Evolutionary conservation across 352 stramenopile species (phyloP), one percentile per base, ranked within the genome.

Genomic region (Phytophthora aleatoria): DNA sequence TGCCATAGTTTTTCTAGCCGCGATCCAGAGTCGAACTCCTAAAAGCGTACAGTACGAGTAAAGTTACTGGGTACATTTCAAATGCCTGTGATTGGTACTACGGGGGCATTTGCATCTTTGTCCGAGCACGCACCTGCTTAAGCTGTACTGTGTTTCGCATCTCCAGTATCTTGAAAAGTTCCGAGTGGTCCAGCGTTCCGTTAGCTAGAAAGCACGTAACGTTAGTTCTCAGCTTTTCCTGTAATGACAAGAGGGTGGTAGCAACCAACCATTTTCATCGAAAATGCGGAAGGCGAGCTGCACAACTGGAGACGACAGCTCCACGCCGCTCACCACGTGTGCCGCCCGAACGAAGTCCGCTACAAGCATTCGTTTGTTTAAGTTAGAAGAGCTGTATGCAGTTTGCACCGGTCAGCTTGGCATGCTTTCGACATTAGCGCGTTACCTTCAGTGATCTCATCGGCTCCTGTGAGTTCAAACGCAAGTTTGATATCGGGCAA

Each of bases 281-380:
- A 93, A 93, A 41, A 93, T 66, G 15, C 81, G 85, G 61, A 93
- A 93, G 10, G 79, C 83, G 28, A 91, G 80, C 65, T 89, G 76
- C 10, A 91, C 81, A 50, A 93, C 80, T 0, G 81, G 77, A 30
- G 82, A 85, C 41, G 85, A 77, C 20, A 93, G 61, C 51, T 90
- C 81, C 12, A 89, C 80, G 39, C 79, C 79, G 42, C 69, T 89
- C 16, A 91, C 85, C 50, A 93, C 70, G 13, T 70, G 80, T 11
- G 76, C 69, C 1, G 85, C 85, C 27, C 76, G 80, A 54, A 91
- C 88, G 63, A 93, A 93, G 38, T 93, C 82, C 8, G 74, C 73
- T 85, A 33, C 11, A 54, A 54, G 10, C 48, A 54, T 30, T 43
- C 15, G 11, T 28, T 54, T 30, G 20, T 20, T 20, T 20, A 20